Conservation (phyloP, 164 flowering plant genomes). For the Paratinospora sagittata region DNA sequence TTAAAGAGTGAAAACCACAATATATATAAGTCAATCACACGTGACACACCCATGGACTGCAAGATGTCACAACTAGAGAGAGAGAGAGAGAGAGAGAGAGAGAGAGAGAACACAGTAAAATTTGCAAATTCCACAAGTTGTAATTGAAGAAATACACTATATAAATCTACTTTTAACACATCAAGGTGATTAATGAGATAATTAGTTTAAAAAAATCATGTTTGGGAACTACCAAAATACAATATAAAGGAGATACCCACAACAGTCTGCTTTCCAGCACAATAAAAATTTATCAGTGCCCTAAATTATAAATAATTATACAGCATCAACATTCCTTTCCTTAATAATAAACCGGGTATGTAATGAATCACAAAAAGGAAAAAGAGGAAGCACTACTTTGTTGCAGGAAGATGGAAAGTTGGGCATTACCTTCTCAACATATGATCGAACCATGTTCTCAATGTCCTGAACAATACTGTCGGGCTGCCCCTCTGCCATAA, state of each 20-base stretch:
- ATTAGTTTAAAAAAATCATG: neutral
- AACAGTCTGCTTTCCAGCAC: neutral
- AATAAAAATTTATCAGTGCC: neutral
- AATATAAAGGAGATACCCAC: neutral
- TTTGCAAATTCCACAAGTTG: neutral
- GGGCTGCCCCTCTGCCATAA: constrained; percentile 41
- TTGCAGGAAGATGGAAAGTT: neutral
- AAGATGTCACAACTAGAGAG: too few species aligned
- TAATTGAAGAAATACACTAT: neutral
- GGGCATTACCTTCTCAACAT: constrained; percentile 39
- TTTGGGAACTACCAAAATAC: neutral
- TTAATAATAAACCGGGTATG: too few species aligned
- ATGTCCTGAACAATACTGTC: constrained; percentile 44
- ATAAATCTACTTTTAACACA: neutral
- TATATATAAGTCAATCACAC: too few species aligned
- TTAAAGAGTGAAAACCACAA: neutral
- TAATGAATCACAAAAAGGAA: too few species aligned
- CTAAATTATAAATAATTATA: neutral
- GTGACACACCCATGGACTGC: too few species aligned
- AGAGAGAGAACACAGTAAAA: neutral
- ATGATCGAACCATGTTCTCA: constrained; percentile 50
- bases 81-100: too few species aligned
- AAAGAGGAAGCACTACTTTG: neutral
- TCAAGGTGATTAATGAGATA: neutral
- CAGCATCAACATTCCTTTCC: neutral